Evolutionary conservation across 2,329 filamentous ascomycete species (phyloP).

Genomic region (Phyllosticta citrichinensis): DNA sequence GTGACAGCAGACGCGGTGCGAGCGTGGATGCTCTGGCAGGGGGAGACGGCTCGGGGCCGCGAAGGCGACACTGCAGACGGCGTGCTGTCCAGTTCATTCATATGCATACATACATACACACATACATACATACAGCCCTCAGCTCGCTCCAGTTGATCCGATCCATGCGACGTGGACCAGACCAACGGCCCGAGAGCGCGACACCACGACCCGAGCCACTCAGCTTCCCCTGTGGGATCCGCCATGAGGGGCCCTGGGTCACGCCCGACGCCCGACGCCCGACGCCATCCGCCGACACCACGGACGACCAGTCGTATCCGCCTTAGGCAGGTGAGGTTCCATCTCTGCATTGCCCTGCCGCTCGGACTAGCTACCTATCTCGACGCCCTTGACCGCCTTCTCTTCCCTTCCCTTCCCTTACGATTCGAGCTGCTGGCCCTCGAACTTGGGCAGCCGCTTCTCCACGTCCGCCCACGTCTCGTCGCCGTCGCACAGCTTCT

Average conservation of each 20-base stretch:
- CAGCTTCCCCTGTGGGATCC: background rate
- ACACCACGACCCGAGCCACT: background rate
- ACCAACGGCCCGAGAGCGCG: background rate
- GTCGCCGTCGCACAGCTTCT: conserved; percentile 50
- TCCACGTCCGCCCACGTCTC: conserved; percentile 63
- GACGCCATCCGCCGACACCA: background rate
- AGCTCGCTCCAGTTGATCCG: background rate
- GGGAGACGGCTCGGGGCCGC: too few relatives aligned
- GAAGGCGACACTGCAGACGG: background rate
- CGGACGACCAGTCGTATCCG: too few relatives aligned
- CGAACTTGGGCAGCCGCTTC: conserved; percentile 72
- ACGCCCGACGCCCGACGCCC: background rate
- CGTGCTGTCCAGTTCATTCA: too few relatives aligned
- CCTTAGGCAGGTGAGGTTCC: background rate
- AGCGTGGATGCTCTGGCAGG: background rate
- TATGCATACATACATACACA: too few relatives aligned
- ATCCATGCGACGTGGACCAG: background rate
- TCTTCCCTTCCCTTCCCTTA: background rate
- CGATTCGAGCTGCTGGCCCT: conserved; percentile 55
- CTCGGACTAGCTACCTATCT: background rate
- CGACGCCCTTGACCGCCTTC: too few relatives aligned
- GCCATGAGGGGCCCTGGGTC: background rate
- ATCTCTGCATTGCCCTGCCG: background rate
- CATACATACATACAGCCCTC: background rate
- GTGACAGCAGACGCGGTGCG: background rate